A percentile compares a stretch with the other conserved stretches of the same genome.
These are phyloP conservation scores for Actinomortierella ambigua DNA, from an alignment of 371 early-diverging fungal species.

Conservation along the genomic window DNA sequence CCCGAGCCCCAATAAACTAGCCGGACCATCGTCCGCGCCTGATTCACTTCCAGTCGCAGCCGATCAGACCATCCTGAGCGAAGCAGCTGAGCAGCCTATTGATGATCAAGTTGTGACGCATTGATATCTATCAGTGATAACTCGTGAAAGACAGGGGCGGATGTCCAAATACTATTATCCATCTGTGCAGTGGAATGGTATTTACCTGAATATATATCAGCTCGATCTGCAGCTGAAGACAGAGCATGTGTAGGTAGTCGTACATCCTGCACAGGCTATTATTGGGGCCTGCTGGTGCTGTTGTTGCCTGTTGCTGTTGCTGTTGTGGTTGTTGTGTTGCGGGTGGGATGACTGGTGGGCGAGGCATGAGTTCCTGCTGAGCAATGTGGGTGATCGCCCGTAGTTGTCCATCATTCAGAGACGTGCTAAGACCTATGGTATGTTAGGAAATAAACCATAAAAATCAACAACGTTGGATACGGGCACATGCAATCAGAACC, in stretches of 20 bases:
- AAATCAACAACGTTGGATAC: too few species aligned
- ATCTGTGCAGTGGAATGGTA: background rate
- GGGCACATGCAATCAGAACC: too few species aligned
- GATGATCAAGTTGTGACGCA: too few species aligned
- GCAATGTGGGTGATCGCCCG: slow-evolving; percentile 54
- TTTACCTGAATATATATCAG: slow-evolving; percentile 63
- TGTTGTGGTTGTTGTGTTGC: slow-evolving; percentile 6
- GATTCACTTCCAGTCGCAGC: slow-evolving; percentile 65
- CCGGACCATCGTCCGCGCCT: slow-evolving; percentile 55
- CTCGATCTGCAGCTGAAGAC: slow-evolving; percentile 70
- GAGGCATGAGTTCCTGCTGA: slow-evolving; percentile 56
- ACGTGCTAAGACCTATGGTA: slow-evolving; percentile 55
- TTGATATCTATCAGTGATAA: background rate
- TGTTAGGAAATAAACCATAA: background rate
- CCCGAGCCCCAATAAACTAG: slow-evolving; percentile 63
- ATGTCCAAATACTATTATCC: background rate
- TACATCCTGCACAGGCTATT: slow-evolving; percentile 61
- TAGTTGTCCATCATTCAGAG: slow-evolving; percentile 56
- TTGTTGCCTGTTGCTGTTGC: slow-evolving; percentile 2
- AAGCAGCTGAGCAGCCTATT: slow-evolving; percentile 52
- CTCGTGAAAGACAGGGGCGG: background rate
- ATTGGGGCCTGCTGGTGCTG: background rate
- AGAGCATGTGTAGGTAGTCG: slow-evolving; percentile 71
- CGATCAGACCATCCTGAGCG: slow-evolving; percentile 71
- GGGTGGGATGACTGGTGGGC: background rate